These are phyloP conservation scores for Starmerella davenportii DNA, from an alignment of 805 yeast genomes.

Conservation along the genomic window DNA sequence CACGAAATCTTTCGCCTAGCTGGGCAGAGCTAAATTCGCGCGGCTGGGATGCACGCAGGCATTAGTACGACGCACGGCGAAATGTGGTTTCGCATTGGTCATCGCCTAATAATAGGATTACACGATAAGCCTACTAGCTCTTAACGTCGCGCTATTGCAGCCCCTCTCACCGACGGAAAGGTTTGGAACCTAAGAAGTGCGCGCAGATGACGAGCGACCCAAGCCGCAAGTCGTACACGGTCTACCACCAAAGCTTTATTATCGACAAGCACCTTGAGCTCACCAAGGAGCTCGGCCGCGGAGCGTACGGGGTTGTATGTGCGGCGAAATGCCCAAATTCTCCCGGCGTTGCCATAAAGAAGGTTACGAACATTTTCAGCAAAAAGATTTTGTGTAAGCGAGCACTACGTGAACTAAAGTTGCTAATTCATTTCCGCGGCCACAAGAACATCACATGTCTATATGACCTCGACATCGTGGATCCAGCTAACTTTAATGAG, in stretches of 20 bases:
- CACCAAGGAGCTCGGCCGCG: conserved; percentile 88
- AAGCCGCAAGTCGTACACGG: conserved; percentile 32
- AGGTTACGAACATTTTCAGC: conserved; percentile 83
- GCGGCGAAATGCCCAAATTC: conserved; percentile 57
- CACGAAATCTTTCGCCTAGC: too few relatives aligned
- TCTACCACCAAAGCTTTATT: conserved; percentile 78
- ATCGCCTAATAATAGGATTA: too few relatives aligned
- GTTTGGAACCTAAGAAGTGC: background rate
- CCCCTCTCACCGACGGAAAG: too few relatives aligned
- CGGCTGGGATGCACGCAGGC: too few relatives aligned
- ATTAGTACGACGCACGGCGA: too few relatives aligned
- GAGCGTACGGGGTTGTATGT: conserved; percentile 94
- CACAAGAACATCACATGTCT: conserved; percentile 92
- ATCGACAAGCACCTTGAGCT: conserved; percentile 78
- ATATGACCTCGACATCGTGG: conserved; percentile 81
- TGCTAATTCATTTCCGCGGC: conserved; percentile 82
- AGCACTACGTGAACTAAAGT: conserved; percentile 76
- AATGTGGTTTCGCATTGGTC: background rate
- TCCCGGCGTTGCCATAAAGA: conserved; percentile 83
- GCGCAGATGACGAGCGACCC: conserved; percentile 6
- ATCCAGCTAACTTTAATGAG: conserved; percentile 69
- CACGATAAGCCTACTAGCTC: too few relatives aligned
- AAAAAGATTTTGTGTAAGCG: conserved; percentile 83
- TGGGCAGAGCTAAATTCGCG: too few relatives aligned
- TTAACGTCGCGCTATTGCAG: too few relatives aligned